Evolutionary conservation across 2,329 filamentous ascomycete genomes (phyloP), one percentile per base, ranked within the genome.

Genomic region (Phaeosphaeriaceae sp.): DNA sequence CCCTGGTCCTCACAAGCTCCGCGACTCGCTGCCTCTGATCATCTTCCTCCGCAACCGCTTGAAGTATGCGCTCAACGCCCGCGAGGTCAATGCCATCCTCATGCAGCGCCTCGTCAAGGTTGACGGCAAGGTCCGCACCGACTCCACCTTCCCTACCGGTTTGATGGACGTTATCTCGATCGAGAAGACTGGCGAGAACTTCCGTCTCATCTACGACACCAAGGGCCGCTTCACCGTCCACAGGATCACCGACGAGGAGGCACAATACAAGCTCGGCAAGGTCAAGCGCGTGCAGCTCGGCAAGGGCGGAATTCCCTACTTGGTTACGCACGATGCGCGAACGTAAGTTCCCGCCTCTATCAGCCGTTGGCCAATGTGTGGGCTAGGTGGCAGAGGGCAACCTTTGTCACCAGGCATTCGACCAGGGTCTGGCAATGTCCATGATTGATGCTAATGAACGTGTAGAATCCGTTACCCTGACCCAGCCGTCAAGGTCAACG

Each of bases 321-420:
- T 98, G 93, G 95, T 99, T 92, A 99, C 95, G 94, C 95, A 99
- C 92, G 95, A 99, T 95, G 95, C 95, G 86, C 91, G 95, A 93
- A 99, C 95, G 94, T 99, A 88, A 97, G 94, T 98, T 91, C 91
- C 88, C 85, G 91, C 91, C 93, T 97, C 94, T 95, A 94, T 97
- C 94, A 97, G 94, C 90, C 94, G 94, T 97, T 97, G 94, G 93
- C 94, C 73, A 74, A 62, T 75, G 75, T 75, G 75, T 78, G 74
- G 75, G 74, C 74, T 73, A 73, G 73, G 69, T 75, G 70, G 59
- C 60, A 56, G 68, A 73, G 72, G 70, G 67, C 61, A 66, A 73
- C 67, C 68, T 73, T 58, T 60, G 60, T 57, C 94, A 93, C 97
- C 94, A 96, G 94, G 90, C 94, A 94, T 97, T 97, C 93, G 92